Base-by-base conservation (phyloP, 192 early-diverging fungal genomes). In the Coemansia sp. region DNA sequence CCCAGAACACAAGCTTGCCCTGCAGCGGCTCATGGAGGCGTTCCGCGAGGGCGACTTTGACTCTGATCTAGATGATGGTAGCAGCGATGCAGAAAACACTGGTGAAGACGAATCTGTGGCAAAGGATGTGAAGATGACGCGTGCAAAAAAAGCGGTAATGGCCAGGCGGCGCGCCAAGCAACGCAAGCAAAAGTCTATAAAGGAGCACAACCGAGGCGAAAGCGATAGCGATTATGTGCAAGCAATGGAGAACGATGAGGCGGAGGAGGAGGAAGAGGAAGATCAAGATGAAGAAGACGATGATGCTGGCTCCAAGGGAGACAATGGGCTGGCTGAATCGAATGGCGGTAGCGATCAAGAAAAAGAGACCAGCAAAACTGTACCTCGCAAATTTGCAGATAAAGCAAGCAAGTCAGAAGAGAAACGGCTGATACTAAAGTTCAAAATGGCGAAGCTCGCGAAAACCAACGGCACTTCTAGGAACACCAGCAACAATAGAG, bases 21-120 rank as follows among this genome's bases (percentile, higher is more conserved):
- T 78, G 35, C 75, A 73, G 52, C 70, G 63, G 34, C 75, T 78
- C 7, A 68, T 73, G 66, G 58, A 63, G 4, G 75, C 75, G 15
- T 61, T 78, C 57, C 61, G 67, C 20, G 66, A 64, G 9, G 75
- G 75, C 20, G 70, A 64, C 3, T 73, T 78, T 40, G 71, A 73
- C 49, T 33, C 62, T n/a, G 70, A 77, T 23, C 35, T 66, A 7
- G 59, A 56, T 23, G 69, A 65, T 30, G 13, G 7, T 13, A 15
- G 13, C 29, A 42, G 53, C 45, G 58, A 34, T 7, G 31, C 18
- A 12, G 56, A 61, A 23, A 48, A 37, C 21, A 12, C 5, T 4
- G 46, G 23, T 29, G 59, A 56, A 29, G 39, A 43, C 35, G 55
- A 49, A 25, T 46, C 55, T 10, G 35, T 16, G 9, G 16, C 45